A percentile compares a stretch with the other conserved stretches of the same genome.
Evolutionary conservation across 2,329 filamentous ascomycete genomes (phyloP).

Genomic region (Plectosphaerella sp.): DNA sequence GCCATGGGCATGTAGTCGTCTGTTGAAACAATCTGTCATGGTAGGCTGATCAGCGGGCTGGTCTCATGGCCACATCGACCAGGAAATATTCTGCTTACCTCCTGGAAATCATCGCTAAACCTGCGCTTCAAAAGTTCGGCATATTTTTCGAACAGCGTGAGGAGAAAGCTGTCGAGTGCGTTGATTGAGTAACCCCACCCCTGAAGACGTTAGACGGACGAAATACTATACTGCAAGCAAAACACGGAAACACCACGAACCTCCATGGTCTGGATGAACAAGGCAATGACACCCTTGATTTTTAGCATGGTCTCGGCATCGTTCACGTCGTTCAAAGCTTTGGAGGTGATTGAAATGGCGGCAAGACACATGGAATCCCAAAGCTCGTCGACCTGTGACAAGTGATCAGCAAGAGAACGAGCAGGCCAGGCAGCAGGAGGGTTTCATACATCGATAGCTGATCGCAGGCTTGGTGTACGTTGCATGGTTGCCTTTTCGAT

Average conservation of each 20-base stretch:
- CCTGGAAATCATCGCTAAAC: constrained; percentile 94
- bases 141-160: constrained; percentile 92
- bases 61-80: background rate
- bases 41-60: constrained; percentile 7
- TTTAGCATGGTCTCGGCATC: constrained; percentile 90
- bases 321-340: constrained; percentile 71
- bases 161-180: constrained; percentile 75
- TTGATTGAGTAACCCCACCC: constrained; percentile 86
- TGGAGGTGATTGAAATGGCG: constrained; percentile 76
- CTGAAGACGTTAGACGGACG: constrained; percentile 32
- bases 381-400: constrained; percentile 77
- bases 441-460: constrained; percentile 68
- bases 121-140: constrained; percentile 83
- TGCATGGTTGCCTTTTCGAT: constrained; percentile 93
- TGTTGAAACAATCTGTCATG: constrained; percentile 65
- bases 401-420: background rate
- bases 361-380: constrained; percentile 98
- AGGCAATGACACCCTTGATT: constrained; percentile 85
- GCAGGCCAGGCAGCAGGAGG: background rate
- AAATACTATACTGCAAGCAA: background rate
- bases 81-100: constrained; percentile 44
- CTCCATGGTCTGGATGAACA: constrained; percentile 99
- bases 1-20: constrained; percentile 99
- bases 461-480: constrained; percentile 76
- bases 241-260: constrained; percentile 36